These are phyloP conservation scores for Besnoitia besnoiti DNA, from an alignment of 169 alveolate species.

Conservation along the genomic window DNA sequence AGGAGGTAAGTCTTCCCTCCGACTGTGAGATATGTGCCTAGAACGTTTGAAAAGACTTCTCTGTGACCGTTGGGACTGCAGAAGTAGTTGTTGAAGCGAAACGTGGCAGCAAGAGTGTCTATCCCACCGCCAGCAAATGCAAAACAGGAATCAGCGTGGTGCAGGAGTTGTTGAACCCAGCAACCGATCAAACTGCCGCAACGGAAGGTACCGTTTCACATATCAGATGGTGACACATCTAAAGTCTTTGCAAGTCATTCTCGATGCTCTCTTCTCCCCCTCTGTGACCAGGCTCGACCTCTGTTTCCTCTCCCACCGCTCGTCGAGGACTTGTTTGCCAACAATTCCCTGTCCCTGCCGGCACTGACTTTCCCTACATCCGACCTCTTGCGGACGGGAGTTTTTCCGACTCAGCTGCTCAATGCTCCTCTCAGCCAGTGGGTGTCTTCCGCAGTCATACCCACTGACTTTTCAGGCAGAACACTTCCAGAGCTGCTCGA, in stretches of 20 bases:
- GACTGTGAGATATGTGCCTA: too few species aligned
- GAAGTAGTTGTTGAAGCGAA: too few species aligned
- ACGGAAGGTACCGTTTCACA: too few species aligned
- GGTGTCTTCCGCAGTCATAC: background rate
- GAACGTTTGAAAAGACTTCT: too few species aligned
- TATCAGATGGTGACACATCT: too few species aligned
- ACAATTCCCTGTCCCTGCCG: background rate
- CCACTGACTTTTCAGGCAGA: background rate
- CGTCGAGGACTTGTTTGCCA: constrained; percentile 20
- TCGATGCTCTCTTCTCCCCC: background rate
- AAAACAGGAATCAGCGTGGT: too few species aligned
- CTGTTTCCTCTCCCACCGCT: constrained; percentile 10
- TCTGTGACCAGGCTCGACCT: background rate
- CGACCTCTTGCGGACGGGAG: constrained; percentile 27
- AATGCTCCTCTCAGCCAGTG: constrained; percentile 14
- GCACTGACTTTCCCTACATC: background rate
- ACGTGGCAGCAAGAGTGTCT: too few species aligned
- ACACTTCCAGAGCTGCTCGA: constrained; percentile 30
- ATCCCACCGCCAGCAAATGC: too few species aligned
- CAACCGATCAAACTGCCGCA: too few species aligned
- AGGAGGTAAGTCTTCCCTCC: background rate
- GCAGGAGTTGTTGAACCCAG: too few species aligned
- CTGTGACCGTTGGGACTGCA: too few species aligned
- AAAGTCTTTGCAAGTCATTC: background rate
- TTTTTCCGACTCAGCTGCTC: constrained; percentile 3